Percentiles rank a stretch among this genome's conserved stretches.
phyloP scores from a whole-genome alignment of 345 rosid species.

The Pistacia vera region DNA sequence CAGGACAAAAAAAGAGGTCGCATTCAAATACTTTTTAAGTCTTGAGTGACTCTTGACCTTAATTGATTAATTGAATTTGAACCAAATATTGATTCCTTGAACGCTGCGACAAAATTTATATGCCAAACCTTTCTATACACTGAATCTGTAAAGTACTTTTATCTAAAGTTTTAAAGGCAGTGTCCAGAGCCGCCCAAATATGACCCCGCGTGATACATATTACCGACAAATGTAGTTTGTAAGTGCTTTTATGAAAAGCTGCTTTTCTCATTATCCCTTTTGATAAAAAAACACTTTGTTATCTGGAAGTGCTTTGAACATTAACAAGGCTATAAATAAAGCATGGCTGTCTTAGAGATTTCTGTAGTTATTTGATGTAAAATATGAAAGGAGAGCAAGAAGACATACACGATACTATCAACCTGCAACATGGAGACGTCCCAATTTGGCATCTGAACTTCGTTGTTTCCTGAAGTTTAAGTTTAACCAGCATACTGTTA shows the following conservation, averaged over 20 bases:
- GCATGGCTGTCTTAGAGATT: background rate
- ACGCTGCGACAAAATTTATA: background rate
- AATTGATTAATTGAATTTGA: constrained; percentile 11
- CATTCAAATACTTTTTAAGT: background rate
- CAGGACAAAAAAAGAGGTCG: constrained; percentile 13
- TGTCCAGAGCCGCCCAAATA: background rate
- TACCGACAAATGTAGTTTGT: too few relatives aligned
- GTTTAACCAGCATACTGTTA: background rate
- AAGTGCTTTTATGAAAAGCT: background rate
- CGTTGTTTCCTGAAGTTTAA: constrained; percentile 38
- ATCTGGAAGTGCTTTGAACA: too few relatives aligned
- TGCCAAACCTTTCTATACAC: background rate
- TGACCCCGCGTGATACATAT: too few relatives aligned
- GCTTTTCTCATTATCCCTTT: background rate
- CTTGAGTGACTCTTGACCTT: background rate
- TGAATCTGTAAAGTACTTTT: background rate
- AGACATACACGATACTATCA: constrained; percentile 42
- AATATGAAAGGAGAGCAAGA: constrained; percentile 8
- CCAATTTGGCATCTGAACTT: constrained; percentile 36
- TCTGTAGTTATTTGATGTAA: background rate
- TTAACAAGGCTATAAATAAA: too few relatives aligned
- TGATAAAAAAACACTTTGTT: too few relatives aligned
- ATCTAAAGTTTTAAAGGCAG: background rate
- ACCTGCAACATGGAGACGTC: constrained; percentile 30
- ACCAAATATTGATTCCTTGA: background rate